phyloP scores from a whole-genome alignment of 108 stramenopile genomes.

The Cyclotella baltica region DNA sequence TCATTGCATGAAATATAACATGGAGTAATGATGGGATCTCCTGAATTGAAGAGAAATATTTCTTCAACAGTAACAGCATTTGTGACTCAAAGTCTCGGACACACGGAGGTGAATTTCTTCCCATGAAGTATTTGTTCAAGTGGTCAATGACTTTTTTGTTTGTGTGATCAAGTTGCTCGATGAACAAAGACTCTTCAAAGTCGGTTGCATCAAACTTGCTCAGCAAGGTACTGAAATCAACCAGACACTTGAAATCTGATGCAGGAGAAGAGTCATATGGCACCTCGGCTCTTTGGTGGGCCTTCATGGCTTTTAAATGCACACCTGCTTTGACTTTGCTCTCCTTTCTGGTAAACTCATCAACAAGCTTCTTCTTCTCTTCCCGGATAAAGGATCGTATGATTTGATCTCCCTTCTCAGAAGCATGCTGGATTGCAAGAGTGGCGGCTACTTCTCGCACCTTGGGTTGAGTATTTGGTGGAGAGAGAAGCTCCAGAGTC shows the following conservation, averaged over 20 bases:
- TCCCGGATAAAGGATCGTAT: constrained; percentile 36
- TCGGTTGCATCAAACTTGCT: constrained; percentile 10
- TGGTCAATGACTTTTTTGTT: constrained; percentile 17
- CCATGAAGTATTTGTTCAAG: constrained; percentile 26
- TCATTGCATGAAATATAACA: constrained; percentile 25
- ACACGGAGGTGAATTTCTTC: constrained; percentile 8
- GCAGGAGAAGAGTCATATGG: neutral
- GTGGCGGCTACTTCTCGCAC: constrained; percentile 48
- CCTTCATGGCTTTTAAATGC: constrained; percentile 20
- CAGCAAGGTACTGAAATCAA: constrained; percentile 21
- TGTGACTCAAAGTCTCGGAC: constrained; percentile 32
- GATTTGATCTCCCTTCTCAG: constrained; percentile 17
- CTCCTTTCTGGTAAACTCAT: constrained; percentile 48
- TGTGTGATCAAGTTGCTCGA: constrained; percentile 10
- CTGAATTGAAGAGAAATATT: constrained; percentile 9
- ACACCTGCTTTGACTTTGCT: constrained; percentile 38
- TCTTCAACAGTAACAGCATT: constrained; percentile 17
- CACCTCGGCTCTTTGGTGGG: neutral
- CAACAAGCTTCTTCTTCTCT: constrained; percentile 36
- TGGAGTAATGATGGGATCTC: neutral
- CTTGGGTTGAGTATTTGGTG: constrained; percentile 24
- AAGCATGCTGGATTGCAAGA: constrained; percentile 44
- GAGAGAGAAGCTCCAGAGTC: constrained; percentile 37
- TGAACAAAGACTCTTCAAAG: neutral
- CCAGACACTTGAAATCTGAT: constrained; percentile 29